Conservation (phyloP, 1,284 basidiomycete genomes). For the Sutorius eximius region DNA sequence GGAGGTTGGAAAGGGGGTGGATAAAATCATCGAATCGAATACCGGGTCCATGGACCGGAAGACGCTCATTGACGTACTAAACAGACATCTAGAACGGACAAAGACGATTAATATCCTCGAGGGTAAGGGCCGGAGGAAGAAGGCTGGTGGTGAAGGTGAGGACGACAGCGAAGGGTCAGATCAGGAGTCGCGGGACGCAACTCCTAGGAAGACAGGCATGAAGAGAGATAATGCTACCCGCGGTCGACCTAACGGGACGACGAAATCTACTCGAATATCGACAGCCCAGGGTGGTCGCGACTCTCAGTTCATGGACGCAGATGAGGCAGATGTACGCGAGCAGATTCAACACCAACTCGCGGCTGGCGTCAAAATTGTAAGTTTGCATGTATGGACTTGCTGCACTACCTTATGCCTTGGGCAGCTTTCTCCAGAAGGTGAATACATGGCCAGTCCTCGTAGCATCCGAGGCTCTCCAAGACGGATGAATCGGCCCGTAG, state of each 20-base stretch:
- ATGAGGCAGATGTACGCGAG: slow-evolving; percentile 81
- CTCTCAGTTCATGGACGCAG: slow-evolving; percentile 90
- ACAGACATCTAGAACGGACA: slow-evolving; percentile 80
- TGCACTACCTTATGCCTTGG: slow-evolving; percentile 14
- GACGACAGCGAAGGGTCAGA: slow-evolving; percentile 42
- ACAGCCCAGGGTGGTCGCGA: slow-evolving; percentile 53
- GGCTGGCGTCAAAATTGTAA: slow-evolving; percentile 69
- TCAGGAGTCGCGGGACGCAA: slow-evolving; percentile 49
- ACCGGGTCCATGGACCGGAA: slow-evolving; percentile 73
- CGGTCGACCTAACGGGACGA: slow-evolving; percentile 32
- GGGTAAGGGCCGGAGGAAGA: slow-evolving; percentile 52
- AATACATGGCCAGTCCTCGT: slow-evolving; percentile 58
- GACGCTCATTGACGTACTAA: slow-evolving; percentile 77
- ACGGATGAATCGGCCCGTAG: slow-evolving; percentile 41
- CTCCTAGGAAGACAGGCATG: slow-evolving; percentile 49
- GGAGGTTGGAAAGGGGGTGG: slow-evolving; percentile 76
- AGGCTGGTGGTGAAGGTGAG: slow-evolving; percentile 37
- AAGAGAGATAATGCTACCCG: slow-evolving; percentile 39
- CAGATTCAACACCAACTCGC: slow-evolving; percentile 83
- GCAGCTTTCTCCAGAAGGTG: slow-evolving; percentile 54
- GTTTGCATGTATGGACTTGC: slow-evolving; percentile 26
- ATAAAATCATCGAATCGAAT: slow-evolving; percentile 66
- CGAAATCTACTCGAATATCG: slow-evolving; percentile 39
- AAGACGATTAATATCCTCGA: slow-evolving; percentile 88
- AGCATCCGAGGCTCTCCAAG: slow-evolving; percentile 67